A percentile compares a stretch with the other conserved stretches of the same genome.
These are phyloP conservation scores for Globisporangium echinulatum DNA, from an alignment of 352 stramenopile species.

Conservation along the genomic window DNA sequence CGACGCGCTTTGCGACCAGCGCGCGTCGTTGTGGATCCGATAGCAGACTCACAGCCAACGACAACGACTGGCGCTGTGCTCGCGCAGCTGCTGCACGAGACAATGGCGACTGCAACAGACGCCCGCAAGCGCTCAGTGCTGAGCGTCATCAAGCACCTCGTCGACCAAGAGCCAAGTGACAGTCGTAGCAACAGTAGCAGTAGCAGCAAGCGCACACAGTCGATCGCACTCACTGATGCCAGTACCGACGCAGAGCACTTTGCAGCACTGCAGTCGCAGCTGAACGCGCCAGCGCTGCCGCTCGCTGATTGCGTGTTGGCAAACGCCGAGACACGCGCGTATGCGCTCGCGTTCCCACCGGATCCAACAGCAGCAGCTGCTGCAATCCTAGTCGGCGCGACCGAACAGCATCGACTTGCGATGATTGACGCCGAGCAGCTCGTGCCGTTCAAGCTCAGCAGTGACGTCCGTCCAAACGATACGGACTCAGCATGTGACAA, in stretches of 20 bases:
- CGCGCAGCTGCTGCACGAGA: slow-evolving; percentile 20
- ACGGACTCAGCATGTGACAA: neutral
- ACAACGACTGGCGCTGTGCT: slow-evolving; percentile 8
- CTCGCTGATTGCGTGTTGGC: slow-evolving; percentile 9
- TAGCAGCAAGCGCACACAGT: neutral
- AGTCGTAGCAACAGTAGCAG: too few species aligned
- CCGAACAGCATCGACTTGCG: neutral
- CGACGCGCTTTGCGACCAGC: slow-evolving; percentile 5
- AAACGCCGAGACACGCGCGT: slow-evolving; percentile 3
- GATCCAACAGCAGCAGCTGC: neutral
- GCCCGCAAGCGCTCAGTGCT: slow-evolving; percentile 18
- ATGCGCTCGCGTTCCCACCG: slow-evolving; percentile 5
- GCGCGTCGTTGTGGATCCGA: slow-evolving; percentile 3
- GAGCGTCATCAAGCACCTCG: slow-evolving; percentile 29
- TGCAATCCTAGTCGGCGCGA: neutral
- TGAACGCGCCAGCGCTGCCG: slow-evolving; percentile 1
- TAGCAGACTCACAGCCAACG: neutral
- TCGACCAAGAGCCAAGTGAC: slow-evolving; percentile 15
- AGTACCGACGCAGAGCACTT: slow-evolving; percentile 10
- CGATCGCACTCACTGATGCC: slow-evolving; percentile 6
- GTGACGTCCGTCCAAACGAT: too few species aligned
- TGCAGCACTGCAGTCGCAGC: slow-evolving; percentile 1
- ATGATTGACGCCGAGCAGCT: neutral
- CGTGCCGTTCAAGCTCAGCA: neutral
- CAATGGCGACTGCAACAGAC: slow-evolving; percentile 12